Base-by-base conservation (phyloP, 352 stramenopile species). In the Globisporangium megalacanthum region DNA sequence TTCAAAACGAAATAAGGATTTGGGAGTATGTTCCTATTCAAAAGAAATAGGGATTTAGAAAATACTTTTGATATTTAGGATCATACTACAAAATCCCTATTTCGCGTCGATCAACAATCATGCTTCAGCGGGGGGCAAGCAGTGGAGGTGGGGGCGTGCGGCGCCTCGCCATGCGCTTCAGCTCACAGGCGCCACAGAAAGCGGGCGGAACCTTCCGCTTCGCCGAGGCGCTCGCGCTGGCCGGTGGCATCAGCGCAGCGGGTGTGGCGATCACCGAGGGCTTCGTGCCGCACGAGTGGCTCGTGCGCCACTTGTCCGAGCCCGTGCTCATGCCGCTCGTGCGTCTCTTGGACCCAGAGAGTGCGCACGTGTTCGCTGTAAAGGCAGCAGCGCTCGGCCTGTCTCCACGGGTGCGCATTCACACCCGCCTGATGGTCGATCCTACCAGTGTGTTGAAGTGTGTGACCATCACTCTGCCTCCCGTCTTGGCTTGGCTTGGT, bases 331-430 rank as follows among this genome's bases (percentile, higher is more conserved):
- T 94, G 84, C 84, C 84, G n/a, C 55, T 89, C 6, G 65, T 92
- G 55, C 77, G 84, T 14, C 60, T 88, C 33, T 75, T 95, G 31
- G 89, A 97, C 52, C 74, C 87, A 4, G 92, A 97, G 72, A 88
- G 70, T 20, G 86, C 89, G 5, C 92, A 98, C 61, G 69, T 83
- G 37, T 59, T 95, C 35, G 88, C 84, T 31, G 82, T 98, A 58
- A 82, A 89, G 64, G 75, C 75, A 14, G 74, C 87, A 1, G 73
- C 86, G 39, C 70, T 94, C 29, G 86, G 87, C 3, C 61, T 96
- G 39, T 66, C 67, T 17, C 88, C 88, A n/a, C 84, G 78, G 69
- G 73, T 78, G 14, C 19, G 55, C 48, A 22, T 42, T 31, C 25
- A 15, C 14, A 42, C 49, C 4, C 48, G 6, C 22, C 22, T 52